Evolutionary conservation across 306 rosid species (phyloP), one percentile per base, ranked within the genome.

Genomic region (Benincasa hispida): DNA sequence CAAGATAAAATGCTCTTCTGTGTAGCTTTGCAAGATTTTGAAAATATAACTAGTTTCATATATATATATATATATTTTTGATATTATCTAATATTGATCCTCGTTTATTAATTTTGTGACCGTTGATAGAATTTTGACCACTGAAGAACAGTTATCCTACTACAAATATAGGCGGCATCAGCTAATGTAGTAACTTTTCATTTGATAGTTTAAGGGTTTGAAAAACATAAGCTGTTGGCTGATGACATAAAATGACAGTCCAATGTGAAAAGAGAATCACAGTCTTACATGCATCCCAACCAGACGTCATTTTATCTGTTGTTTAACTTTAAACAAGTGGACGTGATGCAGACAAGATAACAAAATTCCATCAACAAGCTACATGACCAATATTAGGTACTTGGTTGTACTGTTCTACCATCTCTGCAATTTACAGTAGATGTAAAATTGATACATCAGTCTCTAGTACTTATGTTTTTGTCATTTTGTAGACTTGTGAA

Each of bases 371-470:
- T 25, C 53, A 21, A 67, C 32, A 67, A 67, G 54, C 32, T 39
- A 67, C 73, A 68, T 41, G 0, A 11, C 50, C 56, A 69, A 13
- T 69, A 69, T 24, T 14, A 69, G 75, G 56, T 69, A 69, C 14
- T 69, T 42, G 21, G 14, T 45, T 69, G 75, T 9, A 22, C 28
- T 68, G 34, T 67, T 22, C 22, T 67, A 24, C 56, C 42, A 42
- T 68, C 11, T 68, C 11, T 68, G 22, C 57, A 69, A 69, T 45
- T 69, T 45, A 42, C 55, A 42, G 32, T 45, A 68, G 21, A 42
- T 68, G 74, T 68, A 68, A 41, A 68, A 68, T 45, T 45, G 75
- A 69, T 45, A 69, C 35, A 22, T 69, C 37, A 24, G 57, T 69
- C 39, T 45, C 55, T 69, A 22, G 18, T 69, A 69, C 57, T 42